Conservation (phyloP, 371 early-diverging fungal genomes). For the Rhizopus microsporus region DNA sequence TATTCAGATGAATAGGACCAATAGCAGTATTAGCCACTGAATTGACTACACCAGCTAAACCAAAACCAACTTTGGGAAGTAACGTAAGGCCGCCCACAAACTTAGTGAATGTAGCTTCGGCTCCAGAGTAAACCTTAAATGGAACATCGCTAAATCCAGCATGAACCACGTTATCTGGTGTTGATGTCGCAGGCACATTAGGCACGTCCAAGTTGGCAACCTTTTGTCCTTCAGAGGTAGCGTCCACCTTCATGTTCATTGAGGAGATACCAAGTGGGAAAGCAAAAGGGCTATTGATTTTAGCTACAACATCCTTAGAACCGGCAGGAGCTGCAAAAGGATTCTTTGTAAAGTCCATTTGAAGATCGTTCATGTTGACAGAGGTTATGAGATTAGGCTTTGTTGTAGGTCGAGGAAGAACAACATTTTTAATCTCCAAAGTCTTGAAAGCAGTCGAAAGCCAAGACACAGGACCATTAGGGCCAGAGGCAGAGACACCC, state of each 20-base stretch:
- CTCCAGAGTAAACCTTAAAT: constrained; percentile 33
- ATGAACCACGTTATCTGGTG: constrained; percentile 36
- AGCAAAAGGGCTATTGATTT: constrained; percentile 52
- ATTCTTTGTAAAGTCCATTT: constrained; percentile 52
- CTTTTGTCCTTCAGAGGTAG: constrained; percentile 26
- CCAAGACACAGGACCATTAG: constrained; percentile 46
- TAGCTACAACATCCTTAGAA: constrained; percentile 49
- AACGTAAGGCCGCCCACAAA: constrained; percentile 48
- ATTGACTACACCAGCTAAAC: constrained; percentile 47
- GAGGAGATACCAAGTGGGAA: constrained; percentile 53
- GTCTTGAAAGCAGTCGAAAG: constrained; percentile 40
- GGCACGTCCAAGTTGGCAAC: constrained; percentile 53
- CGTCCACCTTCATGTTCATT: constrained; percentile 47
- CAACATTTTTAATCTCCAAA: constrained; percentile 38
- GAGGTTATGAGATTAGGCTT: constrained; percentile 46
- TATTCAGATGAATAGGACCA: constrained; percentile 46
- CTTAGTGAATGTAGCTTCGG: constrained; percentile 36
- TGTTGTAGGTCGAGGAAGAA: constrained; percentile 42
- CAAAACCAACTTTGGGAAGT: constrained; percentile 38
- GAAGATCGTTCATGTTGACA: constrained; percentile 49
- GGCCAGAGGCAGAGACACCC: constrained; percentile 40
- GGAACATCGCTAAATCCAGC: constrained; percentile 41
- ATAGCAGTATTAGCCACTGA: constrained; percentile 51
- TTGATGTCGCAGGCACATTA: constrained; percentile 44
- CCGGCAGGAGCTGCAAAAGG: constrained; percentile 49